phyloP scores from a whole-genome alignment of 2,329 filamentous ascomycete species.

The Thyridium curvatum region DNA sequence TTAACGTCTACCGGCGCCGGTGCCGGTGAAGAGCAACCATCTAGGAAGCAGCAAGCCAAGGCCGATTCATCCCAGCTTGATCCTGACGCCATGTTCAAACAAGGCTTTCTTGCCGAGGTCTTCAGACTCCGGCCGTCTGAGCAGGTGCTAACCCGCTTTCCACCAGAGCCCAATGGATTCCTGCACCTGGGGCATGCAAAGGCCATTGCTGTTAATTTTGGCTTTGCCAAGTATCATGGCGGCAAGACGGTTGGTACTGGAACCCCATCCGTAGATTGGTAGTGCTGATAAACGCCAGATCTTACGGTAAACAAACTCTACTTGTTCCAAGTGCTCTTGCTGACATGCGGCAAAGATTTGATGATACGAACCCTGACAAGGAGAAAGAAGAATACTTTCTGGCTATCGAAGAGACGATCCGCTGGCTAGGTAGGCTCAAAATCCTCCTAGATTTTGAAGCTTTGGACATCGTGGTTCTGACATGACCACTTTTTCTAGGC shows the following conservation, averaged over 20 bases:
- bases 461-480: no score
- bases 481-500: no score
- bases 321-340: no score
- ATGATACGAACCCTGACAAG: slow-evolving; percentile 92
- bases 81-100: slow-evolving; percentile 69
- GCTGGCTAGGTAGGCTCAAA: no score
- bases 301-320: no score
- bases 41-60: slow-evolving; percentile 36
- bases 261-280: no score
- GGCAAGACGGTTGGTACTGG: slow-evolving; percentile 51
- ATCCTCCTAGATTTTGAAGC: no score
- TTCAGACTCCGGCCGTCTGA: slow-evolving; percentile 60
- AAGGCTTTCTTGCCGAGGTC: slow-evolving; percentile 68
- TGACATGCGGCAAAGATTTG: slow-evolving; percentile 33
- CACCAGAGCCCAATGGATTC: slow-evolving; percentile 87
- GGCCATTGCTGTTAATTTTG: slow-evolving; percentile 94
- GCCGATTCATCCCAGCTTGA: slow-evolving; percentile 38
- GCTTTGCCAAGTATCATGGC: slow-evolving; percentile 79
- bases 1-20: no score
- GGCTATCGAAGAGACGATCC: slow-evolving; percentile 81
- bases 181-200: slow-evolving; percentile 93
- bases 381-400: slow-evolving; percentile 87
- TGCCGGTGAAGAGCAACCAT: slow-evolving; percentile 17
- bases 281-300: no score
- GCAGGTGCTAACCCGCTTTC: slow-evolving; percentile 65